These are phyloP conservation scores for Eurotiales sp. DNA, from an alignment of 2,329 filamentous ascomycete genomes.

Conservation along the genomic window DNA sequence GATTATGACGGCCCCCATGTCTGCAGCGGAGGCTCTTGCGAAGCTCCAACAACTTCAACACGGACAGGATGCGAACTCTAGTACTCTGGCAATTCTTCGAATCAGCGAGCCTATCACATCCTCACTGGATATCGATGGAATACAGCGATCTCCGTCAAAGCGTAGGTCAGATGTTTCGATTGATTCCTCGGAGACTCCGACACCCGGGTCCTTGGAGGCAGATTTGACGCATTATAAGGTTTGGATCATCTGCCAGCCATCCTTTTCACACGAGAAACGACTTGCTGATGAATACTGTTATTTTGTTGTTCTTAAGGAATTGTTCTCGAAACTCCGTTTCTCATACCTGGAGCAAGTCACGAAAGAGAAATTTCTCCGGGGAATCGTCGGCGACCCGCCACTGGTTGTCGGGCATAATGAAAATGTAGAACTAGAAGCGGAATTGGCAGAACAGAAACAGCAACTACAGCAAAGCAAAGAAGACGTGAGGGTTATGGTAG, in stretches of 20 bases:
- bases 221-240: constrained; percentile 85
- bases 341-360: constrained; percentile 98
- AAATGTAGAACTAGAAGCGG: constrained; percentile 72
- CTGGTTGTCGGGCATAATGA: constrained; percentile 78
- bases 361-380: constrained; percentile 94
- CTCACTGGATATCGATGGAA: constrained; percentile 22
- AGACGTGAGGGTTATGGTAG: constrained; percentile 70
- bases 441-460: constrained; percentile 67
- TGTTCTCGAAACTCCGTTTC: constrained; percentile 94
- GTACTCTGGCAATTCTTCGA: constrained; percentile 64
- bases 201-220: constrained; percentile 72
- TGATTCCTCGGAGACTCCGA: constrained; percentile 61
- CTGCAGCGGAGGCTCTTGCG: constrained; percentile 23
- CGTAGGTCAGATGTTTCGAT: constrained; percentile 71
- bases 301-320: too few species aligned
- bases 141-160: constrained; percentile 37
- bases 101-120: constrained; percentile 71
- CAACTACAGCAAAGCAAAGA: constrained; percentile 75
- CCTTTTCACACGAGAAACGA: constrained; percentile 3
- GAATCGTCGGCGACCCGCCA: constrained; percentile 86
- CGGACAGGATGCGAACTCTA: constrained; percentile 26
- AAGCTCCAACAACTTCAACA: constrained; percentile 46
- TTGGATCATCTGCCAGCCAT: not conserved
- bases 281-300: not conserved
- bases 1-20: constrained; percentile 19